Conservation (phyloP, 805 yeast species). For the Candida nonsorbophila region DNA sequence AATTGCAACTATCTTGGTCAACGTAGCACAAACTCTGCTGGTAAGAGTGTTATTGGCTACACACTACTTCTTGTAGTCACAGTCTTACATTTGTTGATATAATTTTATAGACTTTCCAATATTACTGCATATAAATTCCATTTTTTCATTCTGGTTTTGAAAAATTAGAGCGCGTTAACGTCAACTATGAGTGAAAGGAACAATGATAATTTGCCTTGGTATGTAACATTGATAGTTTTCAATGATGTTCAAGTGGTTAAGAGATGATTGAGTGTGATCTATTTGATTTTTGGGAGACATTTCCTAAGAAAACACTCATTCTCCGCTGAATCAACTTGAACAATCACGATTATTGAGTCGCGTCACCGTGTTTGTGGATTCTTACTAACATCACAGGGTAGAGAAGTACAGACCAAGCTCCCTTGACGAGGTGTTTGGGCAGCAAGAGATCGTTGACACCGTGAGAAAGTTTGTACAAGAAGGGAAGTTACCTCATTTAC, state of each 20-base stretch:
- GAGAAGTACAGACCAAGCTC: constrained; percentile 90
- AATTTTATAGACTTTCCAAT: no score
- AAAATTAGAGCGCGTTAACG: no score
- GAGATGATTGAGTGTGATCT: no score
- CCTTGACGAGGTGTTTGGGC: constrained; percentile 88
- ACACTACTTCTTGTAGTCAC: no score
- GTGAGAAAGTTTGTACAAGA: constrained; percentile 79
- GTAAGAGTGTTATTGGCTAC: constrained; percentile 1
- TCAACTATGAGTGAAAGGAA: constrained; percentile 6
- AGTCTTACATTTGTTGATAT: no score
- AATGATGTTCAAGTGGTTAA: not conserved
- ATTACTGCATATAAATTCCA: no score
- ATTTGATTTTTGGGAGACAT: no score
- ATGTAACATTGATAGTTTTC: constrained; percentile 9
- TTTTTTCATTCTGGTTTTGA: not conserved
- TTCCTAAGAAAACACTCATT: no score
- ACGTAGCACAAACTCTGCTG: constrained; percentile 6
- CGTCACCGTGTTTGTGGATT: no score
- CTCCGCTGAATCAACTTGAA: no score
- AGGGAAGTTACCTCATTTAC: constrained; percentile 81
- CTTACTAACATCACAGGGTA: constrained; percentile 47
- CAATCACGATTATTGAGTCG: no score
- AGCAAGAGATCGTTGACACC: constrained; percentile 77
- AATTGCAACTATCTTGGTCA: constrained; percentile 35
- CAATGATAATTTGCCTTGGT: constrained; percentile 57